Evolutionary conservation across 1,284 basidiomycete genomes (phyloP).

Genomic region (Trichosporon sp.): DNA sequence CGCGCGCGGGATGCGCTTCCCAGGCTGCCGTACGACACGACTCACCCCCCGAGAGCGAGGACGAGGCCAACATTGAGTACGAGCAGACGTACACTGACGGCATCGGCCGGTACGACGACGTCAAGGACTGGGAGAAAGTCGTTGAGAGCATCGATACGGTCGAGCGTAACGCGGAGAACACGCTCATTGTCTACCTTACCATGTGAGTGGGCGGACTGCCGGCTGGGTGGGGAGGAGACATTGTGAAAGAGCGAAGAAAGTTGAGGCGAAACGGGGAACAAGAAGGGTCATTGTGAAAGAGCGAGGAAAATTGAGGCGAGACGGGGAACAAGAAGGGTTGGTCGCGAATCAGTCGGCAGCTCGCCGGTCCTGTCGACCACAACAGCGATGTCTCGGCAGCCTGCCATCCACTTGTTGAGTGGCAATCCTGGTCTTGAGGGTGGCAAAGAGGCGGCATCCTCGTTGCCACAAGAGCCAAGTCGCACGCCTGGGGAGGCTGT

Average conservation of each 20-base stretch:
- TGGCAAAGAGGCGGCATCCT: too few species aligned
- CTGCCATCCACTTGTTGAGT: too few species aligned
- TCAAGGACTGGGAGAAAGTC: slow-evolving; percentile 51
- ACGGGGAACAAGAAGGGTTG: too few species aligned
- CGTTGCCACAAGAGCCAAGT: too few species aligned
- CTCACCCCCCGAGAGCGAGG: slow-evolving; percentile 23
- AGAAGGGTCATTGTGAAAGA: too few species aligned
- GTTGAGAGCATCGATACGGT: slow-evolving; percentile 50
- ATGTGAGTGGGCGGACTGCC: slow-evolving; percentile 43
- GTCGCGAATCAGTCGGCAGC: too few species aligned
- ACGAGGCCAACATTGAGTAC: slow-evolving; percentile 38
- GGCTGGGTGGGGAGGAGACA: not conserved
- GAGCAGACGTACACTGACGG: slow-evolving; percentile 42
- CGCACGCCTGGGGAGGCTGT: not conserved
- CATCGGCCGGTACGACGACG: slow-evolving; percentile 44
- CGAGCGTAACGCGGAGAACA: slow-evolving; percentile 39
- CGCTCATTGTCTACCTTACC: slow-evolving; percentile 48
- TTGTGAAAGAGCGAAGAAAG: not conserved
- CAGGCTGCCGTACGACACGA: slow-evolving; percentile 26
- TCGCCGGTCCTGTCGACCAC: too few species aligned
- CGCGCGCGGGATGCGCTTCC: not conserved
- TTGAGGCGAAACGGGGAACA: too few species aligned
- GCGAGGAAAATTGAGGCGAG: too few species aligned
- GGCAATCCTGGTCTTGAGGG: too few species aligned
- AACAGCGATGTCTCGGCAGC: too few species aligned